Conservation (phyloP, 2,329 filamentous ascomycete species). For the Trichophyton benhamiae region DNA sequence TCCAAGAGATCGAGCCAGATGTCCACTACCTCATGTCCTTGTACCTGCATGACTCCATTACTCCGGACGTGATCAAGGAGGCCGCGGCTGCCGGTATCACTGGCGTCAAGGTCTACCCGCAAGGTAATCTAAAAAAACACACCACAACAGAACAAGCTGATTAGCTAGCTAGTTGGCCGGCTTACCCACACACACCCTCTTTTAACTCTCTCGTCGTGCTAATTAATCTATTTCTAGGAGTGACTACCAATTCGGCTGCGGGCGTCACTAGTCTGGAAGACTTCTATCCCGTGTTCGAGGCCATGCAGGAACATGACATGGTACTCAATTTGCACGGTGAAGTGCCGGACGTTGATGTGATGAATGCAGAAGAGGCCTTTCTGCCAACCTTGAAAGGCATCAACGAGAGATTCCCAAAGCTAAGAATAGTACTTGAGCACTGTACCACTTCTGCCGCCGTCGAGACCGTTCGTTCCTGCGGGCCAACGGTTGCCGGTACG, state of each 20-base stretch:
- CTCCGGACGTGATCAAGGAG: conserved; percentile 56
- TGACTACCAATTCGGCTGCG: conserved; percentile 46
- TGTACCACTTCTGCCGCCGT: conserved; percentile 76
- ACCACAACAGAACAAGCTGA: too few species aligned
- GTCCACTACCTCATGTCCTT: conserved; percentile 65
- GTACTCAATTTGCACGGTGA: conserved; percentile 94
- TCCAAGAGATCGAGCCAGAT: conserved; percentile 48
- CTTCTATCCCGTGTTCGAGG: conserved; percentile 56
- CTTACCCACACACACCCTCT: too few species aligned
- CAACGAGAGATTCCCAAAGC: conserved; percentile 57
- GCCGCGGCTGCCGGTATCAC: conserved; percentile 60
- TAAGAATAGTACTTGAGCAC: conserved; percentile 57
- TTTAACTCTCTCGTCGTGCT: too few species aligned
- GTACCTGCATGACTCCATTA: conserved; percentile 50
- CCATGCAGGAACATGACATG: conserved; percentile 73
- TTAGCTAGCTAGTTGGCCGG: too few species aligned
- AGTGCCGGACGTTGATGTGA: conserved; percentile 50
- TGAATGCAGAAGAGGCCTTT: conserved; percentile 65
- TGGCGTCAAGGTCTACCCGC: conserved; percentile 52
- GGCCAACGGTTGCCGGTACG: conserved; percentile 53
- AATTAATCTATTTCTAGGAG: conserved; percentile 21
- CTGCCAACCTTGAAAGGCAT: conserved; percentile 65
- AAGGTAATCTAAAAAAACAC: conserved; percentile 6
- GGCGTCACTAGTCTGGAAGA: conserved; percentile 35
- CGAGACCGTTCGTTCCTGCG: conserved; percentile 63